Base-by-base conservation (phyloP, 441 rosid genomes). In the Eugenia klotzschiana region DNA sequence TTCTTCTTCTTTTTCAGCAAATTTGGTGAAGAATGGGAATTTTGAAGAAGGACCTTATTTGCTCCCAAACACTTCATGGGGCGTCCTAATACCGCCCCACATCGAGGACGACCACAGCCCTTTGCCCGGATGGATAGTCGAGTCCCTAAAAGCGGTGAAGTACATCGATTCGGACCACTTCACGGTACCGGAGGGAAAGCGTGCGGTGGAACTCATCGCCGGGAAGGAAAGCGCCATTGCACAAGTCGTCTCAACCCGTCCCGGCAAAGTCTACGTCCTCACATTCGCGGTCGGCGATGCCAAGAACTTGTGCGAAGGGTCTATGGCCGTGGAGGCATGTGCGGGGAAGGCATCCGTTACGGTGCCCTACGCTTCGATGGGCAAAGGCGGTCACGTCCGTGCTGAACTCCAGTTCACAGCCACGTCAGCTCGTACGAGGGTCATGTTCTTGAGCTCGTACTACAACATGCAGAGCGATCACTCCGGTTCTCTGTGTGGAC, bases 101-200 rank as follows among this genome's bases (percentile, higher is more conserved):
- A 88, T 92, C 15, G 95, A 96, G 81, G 98, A 96, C 54, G 92
- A 92, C 25, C 94, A 96, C 83, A 87, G 93, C 52, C 94, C 98
- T 5, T 82, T 94, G n/a, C 94, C 93, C 0, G 96, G 97, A 33
- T 95, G 98, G 98, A 91, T 92, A 2, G 82, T 92, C 10, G 98
- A 94, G 81, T 94, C 98, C 51, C 97, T 94, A n/a, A 96, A 94
- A 80, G 98, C 96, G 51, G 94, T 93, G 2, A 94, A 93, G 85
- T 93, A 94, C 88, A 84, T 96, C 0, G 96, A 96, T 86, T 58
- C 82, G 0, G 88, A 87, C 1, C 98, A 94, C 82, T 93, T 91
- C 81, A 14, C 83, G 3, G 92, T 94, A 72, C 97, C 98, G 0
- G 79, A 87, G 16, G 97, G 98, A 60, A 88, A 86, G 79, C 86